Conservation (phyloP, 2,329 filamentous ascomycete species). For the Colletotrichum horii region DNA sequence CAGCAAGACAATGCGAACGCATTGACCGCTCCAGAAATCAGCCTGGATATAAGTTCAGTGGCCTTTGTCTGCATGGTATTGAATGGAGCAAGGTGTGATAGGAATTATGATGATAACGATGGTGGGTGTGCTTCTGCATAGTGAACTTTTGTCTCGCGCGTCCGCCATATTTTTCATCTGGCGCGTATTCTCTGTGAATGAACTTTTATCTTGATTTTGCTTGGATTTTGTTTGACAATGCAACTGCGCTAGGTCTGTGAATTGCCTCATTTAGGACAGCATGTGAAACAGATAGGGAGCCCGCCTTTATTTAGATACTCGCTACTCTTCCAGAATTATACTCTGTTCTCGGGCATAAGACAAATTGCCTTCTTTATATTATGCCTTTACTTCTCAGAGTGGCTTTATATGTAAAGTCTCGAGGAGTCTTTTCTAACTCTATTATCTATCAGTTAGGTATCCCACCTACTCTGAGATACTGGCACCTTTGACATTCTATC, state of each 20-base stretch:
- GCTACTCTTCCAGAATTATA: not conserved
- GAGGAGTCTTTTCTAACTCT: too few relatives aligned
- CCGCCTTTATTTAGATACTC: not conserved
- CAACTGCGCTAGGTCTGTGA: not conserved
- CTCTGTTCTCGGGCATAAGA: not conserved
- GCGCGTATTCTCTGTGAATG: not conserved
- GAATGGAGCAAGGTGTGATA: not conserved
- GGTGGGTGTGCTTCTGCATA: not conserved
- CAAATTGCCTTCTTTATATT: too few relatives aligned
- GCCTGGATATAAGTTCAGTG: too few relatives aligned
- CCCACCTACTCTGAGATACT: too few relatives aligned
- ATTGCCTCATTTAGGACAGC: rapidly evolving
- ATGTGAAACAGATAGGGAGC: not conserved
- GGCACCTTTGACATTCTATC: not conserved
- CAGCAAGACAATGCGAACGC: not conserved
- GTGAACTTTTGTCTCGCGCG: not conserved
- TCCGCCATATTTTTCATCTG: not conserved
- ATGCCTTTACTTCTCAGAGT: too few relatives aligned
- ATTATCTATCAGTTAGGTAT: too few relatives aligned
- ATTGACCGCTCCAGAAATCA: not conserved
- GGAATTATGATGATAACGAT: not conserved
- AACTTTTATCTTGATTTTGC: not conserved
- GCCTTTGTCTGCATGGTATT: not conserved
- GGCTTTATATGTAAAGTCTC: too few relatives aligned
- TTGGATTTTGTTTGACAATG: not conserved